Conservation (phyloP, 768 basidiomycete genomes). For the Boletus pseudopeckii region DNA sequence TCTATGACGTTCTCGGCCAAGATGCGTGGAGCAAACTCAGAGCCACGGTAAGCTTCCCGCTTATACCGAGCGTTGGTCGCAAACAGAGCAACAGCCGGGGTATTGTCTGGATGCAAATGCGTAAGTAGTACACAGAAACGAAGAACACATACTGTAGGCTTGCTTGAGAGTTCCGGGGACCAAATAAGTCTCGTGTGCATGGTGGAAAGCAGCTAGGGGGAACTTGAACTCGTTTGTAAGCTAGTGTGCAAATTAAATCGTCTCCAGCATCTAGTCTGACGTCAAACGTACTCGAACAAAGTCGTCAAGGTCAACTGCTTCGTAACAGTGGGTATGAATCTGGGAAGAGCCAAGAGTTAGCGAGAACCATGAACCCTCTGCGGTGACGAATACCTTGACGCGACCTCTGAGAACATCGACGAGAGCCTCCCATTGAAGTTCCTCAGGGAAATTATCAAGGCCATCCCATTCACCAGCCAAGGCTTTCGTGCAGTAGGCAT, state of each 20-base stretch:
- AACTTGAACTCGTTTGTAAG: conserved; percentile 91
- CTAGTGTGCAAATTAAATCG: conserved; percentile 33
- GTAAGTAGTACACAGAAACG: background rate
- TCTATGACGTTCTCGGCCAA: conserved; percentile 53
- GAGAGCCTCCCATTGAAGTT: conserved; percentile 69
- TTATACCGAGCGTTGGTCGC: conserved; percentile 71
- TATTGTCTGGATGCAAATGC: conserved; percentile 34
- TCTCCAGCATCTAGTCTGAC: background rate
- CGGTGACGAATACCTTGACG: conserved; percentile 52
- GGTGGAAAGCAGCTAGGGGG: conserved; percentile 76
- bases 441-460: conserved; percentile 62
- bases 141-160: conserved; percentile 43
- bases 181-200: conserved; percentile 89
- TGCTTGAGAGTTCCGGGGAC: conserved; percentile 78
- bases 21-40: conserved; percentile 62
- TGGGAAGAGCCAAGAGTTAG: conserved; percentile 7
- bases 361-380: background rate
- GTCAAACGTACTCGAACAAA: conserved; percentile 54
- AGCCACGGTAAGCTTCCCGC: conserved; percentile 60
- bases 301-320: conserved; percentile 64
- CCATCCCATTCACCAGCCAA: conserved; percentile 37
- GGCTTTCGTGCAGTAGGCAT: conserved; percentile 49
- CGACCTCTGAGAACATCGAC: conserved; percentile 83
- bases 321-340: conserved; percentile 44
- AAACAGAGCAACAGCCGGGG: conserved; percentile 77